These are phyloP conservation scores for Gossypium australe DNA, from an alignment of 345 rosid species.

Conservation along the genomic window DNA sequence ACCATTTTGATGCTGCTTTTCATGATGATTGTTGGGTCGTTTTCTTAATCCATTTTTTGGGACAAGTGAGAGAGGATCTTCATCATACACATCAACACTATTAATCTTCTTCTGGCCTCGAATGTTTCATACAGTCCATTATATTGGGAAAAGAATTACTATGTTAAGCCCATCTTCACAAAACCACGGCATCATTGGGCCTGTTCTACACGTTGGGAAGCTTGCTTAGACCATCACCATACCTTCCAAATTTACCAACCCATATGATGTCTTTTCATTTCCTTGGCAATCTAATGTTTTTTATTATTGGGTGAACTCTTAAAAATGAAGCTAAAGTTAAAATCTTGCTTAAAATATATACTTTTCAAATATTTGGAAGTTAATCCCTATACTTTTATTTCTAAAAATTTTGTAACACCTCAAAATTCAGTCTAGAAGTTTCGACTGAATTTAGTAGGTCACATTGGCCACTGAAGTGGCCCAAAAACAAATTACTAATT, in stretches of 20 bases:
- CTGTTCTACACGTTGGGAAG: not conserved
- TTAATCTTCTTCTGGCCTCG: too few species aligned
- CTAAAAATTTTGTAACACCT: too few species aligned
- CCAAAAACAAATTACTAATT: too few species aligned
- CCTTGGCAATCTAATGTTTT: not conserved
- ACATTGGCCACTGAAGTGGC: too few species aligned
- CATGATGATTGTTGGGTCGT: slow-evolving; percentile 34
- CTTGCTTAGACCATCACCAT: not conserved
- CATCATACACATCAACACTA: not conserved
- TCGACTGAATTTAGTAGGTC: too few species aligned
- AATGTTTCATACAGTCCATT: too few species aligned
- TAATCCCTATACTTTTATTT: too few species aligned
- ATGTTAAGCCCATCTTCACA: not conserved
- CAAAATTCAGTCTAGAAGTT: too few species aligned
- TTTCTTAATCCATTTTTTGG: slow-evolving; percentile 17
- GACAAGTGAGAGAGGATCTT: not conserved
- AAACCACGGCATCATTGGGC: not conserved
- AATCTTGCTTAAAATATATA: too few species aligned
- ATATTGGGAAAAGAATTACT: not conserved
- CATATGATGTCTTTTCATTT: not conserved
- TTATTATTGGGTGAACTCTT: not conserved
- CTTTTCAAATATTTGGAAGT: too few species aligned
- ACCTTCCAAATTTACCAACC: not conserved
- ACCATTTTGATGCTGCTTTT: slow-evolving; percentile 23
- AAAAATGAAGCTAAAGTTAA: not conserved